Conservation (phyloP, 116 monocot species). For the Papilionanthe hybrid region DNA sequence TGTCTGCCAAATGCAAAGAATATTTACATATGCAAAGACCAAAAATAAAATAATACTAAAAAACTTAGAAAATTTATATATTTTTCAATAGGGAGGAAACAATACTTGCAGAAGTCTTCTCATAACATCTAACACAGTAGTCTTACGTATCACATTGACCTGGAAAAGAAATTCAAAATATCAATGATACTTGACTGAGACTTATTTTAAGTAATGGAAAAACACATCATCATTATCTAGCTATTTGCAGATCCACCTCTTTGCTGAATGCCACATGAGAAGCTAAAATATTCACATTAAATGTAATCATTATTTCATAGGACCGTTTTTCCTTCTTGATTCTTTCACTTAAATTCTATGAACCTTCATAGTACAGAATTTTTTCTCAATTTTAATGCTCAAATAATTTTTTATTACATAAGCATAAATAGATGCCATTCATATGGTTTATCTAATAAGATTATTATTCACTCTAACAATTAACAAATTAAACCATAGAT, state of each 20-base stretch:
- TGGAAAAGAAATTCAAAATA: conserved; percentile 18
- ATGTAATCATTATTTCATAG: neutral
- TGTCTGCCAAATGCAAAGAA: conserved; percentile 51
- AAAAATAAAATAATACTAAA: neutral
- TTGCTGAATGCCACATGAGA: neutral
- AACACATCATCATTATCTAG: neutral
- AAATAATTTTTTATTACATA: neutral
- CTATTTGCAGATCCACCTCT: neutral
- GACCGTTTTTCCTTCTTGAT: neutral
- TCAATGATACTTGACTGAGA: neutral
- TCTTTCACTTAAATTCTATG: neutral
- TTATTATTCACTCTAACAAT: neutral
- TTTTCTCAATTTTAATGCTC: neutral
- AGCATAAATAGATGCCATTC: neutral
- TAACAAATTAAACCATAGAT: neutral
- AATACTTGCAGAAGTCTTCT: conserved; percentile 85
- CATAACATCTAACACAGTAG: conserved; percentile 98
- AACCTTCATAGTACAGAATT: neutral
- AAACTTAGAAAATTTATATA: neutral
- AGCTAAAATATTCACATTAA: neutral
- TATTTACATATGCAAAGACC: neutral
- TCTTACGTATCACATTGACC: conserved; percentile 97
- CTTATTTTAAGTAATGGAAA: neutral
- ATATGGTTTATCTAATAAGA: neutral
- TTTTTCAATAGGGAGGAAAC: neutral